A percentile compares a stretch with the other conserved stretches of the same genome.
Evolutionary conservation across 1,284 basidiomycete genomes (phyloP).

Genomic region (Cutaneotrichosporon curvatum): DNA sequence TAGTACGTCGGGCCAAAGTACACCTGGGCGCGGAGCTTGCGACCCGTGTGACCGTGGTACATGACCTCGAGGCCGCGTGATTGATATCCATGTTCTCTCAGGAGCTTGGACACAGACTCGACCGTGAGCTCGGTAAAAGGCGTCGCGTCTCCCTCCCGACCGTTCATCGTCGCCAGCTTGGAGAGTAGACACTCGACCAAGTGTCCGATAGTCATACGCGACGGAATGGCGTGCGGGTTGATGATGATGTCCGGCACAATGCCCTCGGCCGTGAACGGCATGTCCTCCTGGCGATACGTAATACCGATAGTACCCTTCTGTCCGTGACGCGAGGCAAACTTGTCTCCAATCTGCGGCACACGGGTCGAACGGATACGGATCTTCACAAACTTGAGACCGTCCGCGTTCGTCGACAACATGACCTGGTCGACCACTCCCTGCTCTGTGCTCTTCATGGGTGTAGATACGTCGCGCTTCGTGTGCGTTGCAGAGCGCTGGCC

Average conservation of each 20-base stretch:
- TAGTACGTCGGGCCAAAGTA: constrained; percentile 99
- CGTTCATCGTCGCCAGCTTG: constrained; percentile 92
- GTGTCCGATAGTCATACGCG: constrained; percentile 99
- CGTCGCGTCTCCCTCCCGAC: constrained; percentile 95
- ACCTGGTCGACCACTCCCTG: constrained; percentile 97
- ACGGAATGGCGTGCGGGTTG: constrained; percentile 98
- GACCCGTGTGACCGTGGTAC: constrained; percentile 97
- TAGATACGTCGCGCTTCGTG: constrained; percentile 88
- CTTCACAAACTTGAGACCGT: constrained; percentile 98
- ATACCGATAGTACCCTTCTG: constrained; percentile 99
- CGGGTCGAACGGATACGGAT: constrained; percentile 91
- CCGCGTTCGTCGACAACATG: constrained; percentile 88
- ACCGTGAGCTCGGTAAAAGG: constrained; percentile 98
- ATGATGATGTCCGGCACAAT: constrained; percentile 96
- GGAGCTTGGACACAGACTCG: constrained; percentile 79
- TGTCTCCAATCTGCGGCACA: constrained; percentile 96
- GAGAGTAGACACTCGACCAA: constrained; percentile 96
- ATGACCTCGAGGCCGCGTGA: constrained; percentile 94
- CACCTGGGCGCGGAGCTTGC: constrained; percentile 93
- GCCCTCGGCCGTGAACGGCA: constrained; percentile 97
- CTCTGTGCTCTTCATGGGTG: constrained; percentile 95
- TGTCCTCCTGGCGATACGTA: constrained; percentile 98
- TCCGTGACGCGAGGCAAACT: constrained; percentile 98
- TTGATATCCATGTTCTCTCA: constrained; percentile 82
- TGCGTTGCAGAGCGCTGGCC: constrained; percentile 89